Evolutionary conservation across 2,329 filamentous ascomycete species (phyloP).

Genomic region (Capronia americana): DNA sequence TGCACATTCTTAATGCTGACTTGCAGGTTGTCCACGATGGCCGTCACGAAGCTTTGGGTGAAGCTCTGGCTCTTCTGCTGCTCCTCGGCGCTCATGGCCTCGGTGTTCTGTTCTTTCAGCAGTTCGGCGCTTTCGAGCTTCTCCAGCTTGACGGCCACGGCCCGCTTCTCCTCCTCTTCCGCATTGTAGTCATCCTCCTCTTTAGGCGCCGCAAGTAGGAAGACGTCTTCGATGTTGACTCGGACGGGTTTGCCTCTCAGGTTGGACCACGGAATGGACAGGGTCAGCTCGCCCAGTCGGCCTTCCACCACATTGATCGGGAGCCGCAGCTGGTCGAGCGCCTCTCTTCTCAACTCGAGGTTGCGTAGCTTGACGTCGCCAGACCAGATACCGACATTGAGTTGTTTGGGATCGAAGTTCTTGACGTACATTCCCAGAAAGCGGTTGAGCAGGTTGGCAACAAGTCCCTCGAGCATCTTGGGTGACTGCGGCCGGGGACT

Average conservation of each 20-base stretch:
- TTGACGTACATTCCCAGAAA: conserved; percentile 99
- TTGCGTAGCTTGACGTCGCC: conserved; percentile 95
- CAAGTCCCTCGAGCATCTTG: conserved; percentile 94
- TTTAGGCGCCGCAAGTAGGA: conserved; percentile 90
- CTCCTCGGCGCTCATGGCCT: conserved; percentile 92
- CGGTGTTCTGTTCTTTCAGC: conserved; percentile 87
- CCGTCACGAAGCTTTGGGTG: conserved; percentile 90
- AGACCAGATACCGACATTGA: conserved; percentile 99
- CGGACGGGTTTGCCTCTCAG: conserved; percentile 91
- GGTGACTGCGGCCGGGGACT: conserved; percentile 71
- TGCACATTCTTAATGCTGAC: conserved; percentile 99
- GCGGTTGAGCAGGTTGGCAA: conserved; percentile 96
- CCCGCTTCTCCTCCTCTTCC: conserved; percentile 85
- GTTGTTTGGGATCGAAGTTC: conserved; percentile 97
- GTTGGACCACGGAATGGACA: conserved; percentile 98
- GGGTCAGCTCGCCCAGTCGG: conserved; percentile 86
- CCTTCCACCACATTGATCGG: conserved; percentile 97
- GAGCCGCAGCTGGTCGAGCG: conserved; percentile 93
- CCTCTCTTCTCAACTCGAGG: conserved; percentile 90
- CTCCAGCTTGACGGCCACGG: conserved; percentile 96
- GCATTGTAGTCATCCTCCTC: conserved; percentile 93
- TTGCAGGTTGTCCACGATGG: conserved; percentile 98
- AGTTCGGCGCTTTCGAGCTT: conserved; percentile 96
- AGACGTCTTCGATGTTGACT: conserved; percentile 96
- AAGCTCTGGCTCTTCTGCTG: conserved; percentile 98